Base-by-base conservation (phyloP, 164 flowering plant genomes). In the Vitis rupestris region DNA sequence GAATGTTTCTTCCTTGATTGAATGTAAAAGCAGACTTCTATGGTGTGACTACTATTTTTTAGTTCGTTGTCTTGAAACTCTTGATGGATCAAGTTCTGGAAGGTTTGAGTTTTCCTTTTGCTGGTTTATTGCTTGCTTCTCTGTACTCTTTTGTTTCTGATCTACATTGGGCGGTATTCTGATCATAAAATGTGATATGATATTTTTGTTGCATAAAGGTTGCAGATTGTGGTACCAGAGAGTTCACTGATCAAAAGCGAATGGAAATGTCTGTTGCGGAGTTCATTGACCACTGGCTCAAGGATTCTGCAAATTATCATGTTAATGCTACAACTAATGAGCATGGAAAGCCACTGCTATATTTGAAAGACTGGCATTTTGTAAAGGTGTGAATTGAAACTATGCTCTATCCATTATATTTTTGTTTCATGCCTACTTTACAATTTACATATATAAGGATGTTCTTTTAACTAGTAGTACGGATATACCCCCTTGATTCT, bases 281-380 rank as follows among this genome's bases (percentile, higher is more conserved):
- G 74, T 91, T 91, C 71, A 79, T 93, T 53, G 79, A 74, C 37
- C 62, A 82, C 12, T 95, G 98, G 96, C 64, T 49, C 57, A 69
- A 73, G 65, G 50, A 66, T 31, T 70, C 74, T 17, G 16, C 51
- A 9, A 50, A 71, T 60, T 76, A 74, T 10, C 30, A 23, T 59
- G 3, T 52, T 53, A 31, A 63, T 76, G 67, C 19, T 71, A 59
- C 74, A 8, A 53, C 37, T 16, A 31, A 61, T 47, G 63, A 68
- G 27, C 70, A 50, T 67, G 79, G 70, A 16, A 71, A 77, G 55
- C 60, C 85, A n/a, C 70, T 80, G 53, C 78, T 93, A 14, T 95
- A 95, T 84, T 76, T 95, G 82, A 95, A 93, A 79, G 99, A 93
- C 70, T 93, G 99, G 98, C 98, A 95, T 83, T 93, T 95, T 82